A percentile compares a stretch with the other conserved stretches of the same genome.
Conservation (phyloP, 2,329 filamentous ascomycete species). For the Tolypocladium album region DNA sequence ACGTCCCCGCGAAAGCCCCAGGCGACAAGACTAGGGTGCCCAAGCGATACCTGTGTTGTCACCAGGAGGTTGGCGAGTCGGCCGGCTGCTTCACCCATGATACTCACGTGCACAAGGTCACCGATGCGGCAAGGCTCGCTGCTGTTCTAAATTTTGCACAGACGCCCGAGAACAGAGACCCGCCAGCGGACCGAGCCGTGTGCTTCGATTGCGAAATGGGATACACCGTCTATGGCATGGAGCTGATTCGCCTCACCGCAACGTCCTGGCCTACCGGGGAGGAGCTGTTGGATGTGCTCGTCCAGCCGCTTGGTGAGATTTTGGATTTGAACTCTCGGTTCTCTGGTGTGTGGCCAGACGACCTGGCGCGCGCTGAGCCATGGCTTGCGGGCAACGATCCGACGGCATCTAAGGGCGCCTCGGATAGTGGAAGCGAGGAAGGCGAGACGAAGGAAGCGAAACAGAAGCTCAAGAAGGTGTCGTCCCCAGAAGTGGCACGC, state of each 20-base stretch:
- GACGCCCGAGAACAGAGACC: slow-evolving; percentile 57
- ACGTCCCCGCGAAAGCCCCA: slow-evolving; percentile 44
- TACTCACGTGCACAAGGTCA: slow-evolving; percentile 82
- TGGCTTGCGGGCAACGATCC: slow-evolving; percentile 26
- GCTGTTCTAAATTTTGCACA: slow-evolving; percentile 66
- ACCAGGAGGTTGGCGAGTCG: slow-evolving; percentile 60
- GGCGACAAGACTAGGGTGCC: slow-evolving; percentile 47
- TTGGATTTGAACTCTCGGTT: slow-evolving; percentile 88
- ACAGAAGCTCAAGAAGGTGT: slow-evolving; percentile 57
- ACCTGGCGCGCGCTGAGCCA: slow-evolving; percentile 58
- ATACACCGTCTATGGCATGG: slow-evolving; percentile 79
- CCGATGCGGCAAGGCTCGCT: slow-evolving; percentile 65
- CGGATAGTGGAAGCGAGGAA: slow-evolving; percentile 14
- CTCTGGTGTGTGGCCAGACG: slow-evolving; percentile 73
- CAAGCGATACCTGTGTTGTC: slow-evolving; percentile 68
- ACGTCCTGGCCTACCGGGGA: slow-evolving; percentile 75
- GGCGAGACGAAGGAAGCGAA: slow-evolving; percentile 15
- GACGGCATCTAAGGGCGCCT: slow-evolving; percentile 13
- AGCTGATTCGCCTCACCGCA: slow-evolving; percentile 82
- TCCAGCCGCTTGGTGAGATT: slow-evolving; percentile 72
- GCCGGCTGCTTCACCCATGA: slow-evolving; percentile 60
- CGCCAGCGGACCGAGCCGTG: slow-evolving; percentile 49
- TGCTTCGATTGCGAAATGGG: slow-evolving; percentile 98
- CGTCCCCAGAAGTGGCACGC: slow-evolving; percentile 64
- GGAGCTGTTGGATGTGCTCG: slow-evolving; percentile 71